Conservation (phyloP, 306 rosid genomes). For the Carpinus fangiana region DNA sequence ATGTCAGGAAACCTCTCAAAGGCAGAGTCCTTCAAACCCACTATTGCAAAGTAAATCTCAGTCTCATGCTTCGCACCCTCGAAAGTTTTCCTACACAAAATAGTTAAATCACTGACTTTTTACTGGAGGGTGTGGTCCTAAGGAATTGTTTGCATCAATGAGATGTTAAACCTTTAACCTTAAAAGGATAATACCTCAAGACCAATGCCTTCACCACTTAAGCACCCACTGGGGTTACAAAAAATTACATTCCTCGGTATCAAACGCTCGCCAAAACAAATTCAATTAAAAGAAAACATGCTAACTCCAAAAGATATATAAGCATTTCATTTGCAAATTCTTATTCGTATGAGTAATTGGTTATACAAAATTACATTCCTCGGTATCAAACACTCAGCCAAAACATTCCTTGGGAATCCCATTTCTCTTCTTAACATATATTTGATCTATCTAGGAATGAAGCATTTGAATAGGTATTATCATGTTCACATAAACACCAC, state of each 20-base stretch:
- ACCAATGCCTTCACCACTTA: no score
- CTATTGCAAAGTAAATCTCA: no score
- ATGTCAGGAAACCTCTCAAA: no score
- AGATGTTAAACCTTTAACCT: no score
- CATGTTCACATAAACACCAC: not conserved
- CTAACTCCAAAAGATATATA: constrained; percentile 8
- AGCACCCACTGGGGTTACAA: no score
- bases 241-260: not conserved
- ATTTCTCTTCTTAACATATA: not conserved
- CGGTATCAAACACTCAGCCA: not conserved
- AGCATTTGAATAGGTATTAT: not conserved
- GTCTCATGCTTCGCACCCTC: no score
- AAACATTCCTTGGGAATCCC: not conserved
- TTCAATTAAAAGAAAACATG: not conserved
- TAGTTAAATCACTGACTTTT: no score
- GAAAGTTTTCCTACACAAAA: no score
- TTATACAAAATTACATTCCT: not conserved
- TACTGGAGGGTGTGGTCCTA: no score
- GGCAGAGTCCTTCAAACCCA: no score
- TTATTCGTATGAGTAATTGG: not conserved
- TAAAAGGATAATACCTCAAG: no score
- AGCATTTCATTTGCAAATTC: constrained; percentile 1
- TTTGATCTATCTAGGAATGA: not conserved
- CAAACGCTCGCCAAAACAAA: not conserved
- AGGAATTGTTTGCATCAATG: no score